Evolutionary conservation across 495 filamentous ascomycete genomes (phyloP), one percentile per base, ranked within the genome.

Genomic region (Aspergillus panamensis): DNA sequence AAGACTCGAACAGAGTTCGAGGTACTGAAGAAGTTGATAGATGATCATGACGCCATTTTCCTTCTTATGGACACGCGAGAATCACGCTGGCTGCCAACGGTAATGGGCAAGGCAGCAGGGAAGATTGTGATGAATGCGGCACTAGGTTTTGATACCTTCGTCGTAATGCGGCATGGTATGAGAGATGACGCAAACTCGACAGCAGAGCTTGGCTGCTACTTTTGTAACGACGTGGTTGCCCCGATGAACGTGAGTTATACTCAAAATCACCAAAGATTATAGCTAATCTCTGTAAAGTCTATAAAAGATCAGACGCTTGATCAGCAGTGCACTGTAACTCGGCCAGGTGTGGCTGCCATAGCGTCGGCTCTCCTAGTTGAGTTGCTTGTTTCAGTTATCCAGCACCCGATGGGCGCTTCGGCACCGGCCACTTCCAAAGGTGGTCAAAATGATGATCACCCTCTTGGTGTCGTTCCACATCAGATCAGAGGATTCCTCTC

Each of bases 41-140:
- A 96, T 61, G 81, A 87, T 13, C 94, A 98, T 66, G 94, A 98
- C 70, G 93, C 81, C 25, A 86, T 97, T 17, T 97, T 98, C 70
- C 79, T 98, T 33, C 80, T 98, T 5, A 96, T 97, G 93, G 94
- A 98, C 62, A 96, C 91, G 7, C 81, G 94, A 55, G 94, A 98
- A 71, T 92, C 88, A 45, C 80, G 94, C 59, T 98, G 94, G 94
- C 73, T 98, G 48, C 94, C 94, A n/a, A 97, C 92, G 0, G 84
- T 98, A 8, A 97, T 98, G 89, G 94, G 89, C 8, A 97, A 97
- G 66, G 86, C 91, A 10, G 82, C 86, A 20, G 88, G 88, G 30
- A 98, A 98, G 71, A 89, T 97, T 51, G 92, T 97, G 16, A 84
- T 98, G 83, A 98, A 97, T 72, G 91, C 92, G 30, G 94, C 94